Conservation (phyloP, 306 rosid genomes). For the Quercus ilex region DNA sequence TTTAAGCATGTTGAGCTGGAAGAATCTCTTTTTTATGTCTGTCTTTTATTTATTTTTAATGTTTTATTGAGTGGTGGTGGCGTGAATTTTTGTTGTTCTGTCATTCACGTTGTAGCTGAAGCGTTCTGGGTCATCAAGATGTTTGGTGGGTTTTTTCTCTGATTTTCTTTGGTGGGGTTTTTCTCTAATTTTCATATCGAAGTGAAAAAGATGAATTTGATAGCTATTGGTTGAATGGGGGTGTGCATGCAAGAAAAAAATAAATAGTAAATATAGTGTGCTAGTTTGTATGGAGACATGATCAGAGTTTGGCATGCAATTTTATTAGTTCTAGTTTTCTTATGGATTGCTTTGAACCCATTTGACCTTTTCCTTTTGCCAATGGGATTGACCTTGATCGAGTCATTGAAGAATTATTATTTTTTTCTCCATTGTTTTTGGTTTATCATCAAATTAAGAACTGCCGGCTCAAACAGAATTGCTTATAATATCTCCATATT, state of each 20-base stretch:
- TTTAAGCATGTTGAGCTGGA: slow-evolving; percentile 34
- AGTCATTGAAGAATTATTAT: background rate
- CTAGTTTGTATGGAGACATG: background rate
- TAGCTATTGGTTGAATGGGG: background rate
- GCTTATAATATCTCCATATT: background rate
- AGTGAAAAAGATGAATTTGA: background rate
- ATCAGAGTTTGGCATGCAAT: background rate
- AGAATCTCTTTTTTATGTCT: slow-evolving; percentile 20
- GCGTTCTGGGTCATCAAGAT: slow-evolving; percentile 15
- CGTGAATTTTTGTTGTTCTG: background rate
- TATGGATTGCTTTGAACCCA: background rate
- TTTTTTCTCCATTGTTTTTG: background rate
- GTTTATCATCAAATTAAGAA: background rate
- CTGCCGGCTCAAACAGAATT: background rate
- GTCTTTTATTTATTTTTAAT: background rate
- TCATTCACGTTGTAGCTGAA: slow-evolving; percentile 2
- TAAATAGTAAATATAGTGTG: background rate
- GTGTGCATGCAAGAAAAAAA: background rate
- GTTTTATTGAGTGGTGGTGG: background rate
- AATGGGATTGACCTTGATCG: background rate
- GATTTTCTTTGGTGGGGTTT: background rate
- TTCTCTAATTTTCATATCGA: background rate
- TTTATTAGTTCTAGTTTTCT: background rate
- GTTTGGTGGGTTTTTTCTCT: slow-evolving; percentile 23
- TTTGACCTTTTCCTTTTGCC: background rate